Conservation (phyloP, 208 protist genomes). For the Blechomonas ayalai region DNA sequence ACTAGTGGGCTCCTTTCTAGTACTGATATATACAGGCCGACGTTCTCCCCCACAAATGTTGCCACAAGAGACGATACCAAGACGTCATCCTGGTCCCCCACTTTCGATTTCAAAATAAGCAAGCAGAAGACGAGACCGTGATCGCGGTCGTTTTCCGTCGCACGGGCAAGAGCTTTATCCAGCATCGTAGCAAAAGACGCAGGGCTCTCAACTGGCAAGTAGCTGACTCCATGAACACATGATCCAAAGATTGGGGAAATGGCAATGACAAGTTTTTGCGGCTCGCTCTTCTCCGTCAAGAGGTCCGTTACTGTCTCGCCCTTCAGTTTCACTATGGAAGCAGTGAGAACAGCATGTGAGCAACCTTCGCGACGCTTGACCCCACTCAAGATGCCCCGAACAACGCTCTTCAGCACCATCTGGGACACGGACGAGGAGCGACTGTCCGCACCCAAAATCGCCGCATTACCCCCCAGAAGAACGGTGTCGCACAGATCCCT, state of each 20-base stretch:
- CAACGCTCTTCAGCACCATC: conserved; percentile 47
- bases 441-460: conserved; percentile 62
- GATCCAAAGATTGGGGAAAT: conserved; percentile 78
- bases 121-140: conserved; percentile 60
- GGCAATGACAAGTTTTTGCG: conserved; percentile 64
- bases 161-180: conserved; percentile 26
- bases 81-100: conserved; percentile 42
- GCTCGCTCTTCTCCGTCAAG: conserved; percentile 19
- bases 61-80: conserved; percentile 61
- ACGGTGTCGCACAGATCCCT: conserved; percentile 49
- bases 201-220: conserved; percentile 20
- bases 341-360: conserved; percentile 28
- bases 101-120: conserved; percentile 57
- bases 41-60: conserved; percentile 62
- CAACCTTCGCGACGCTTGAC: background rate
- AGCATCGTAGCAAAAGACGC: conserved; percentile 42
- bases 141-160: conserved; percentile 28
- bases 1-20: conserved; percentile 57
- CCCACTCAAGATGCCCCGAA: conserved; percentile 33
- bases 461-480: conserved; percentile 57
- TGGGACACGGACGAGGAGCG: conserved; percentile 34
- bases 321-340: conserved; percentile 61
- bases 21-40: conserved; percentile 56
- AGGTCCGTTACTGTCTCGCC: conserved; percentile 59
- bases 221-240: conserved; percentile 60